phyloP scores from a whole-genome alignment of 441 rosid genomes.

The Gossypium schwendimanii region DNA sequence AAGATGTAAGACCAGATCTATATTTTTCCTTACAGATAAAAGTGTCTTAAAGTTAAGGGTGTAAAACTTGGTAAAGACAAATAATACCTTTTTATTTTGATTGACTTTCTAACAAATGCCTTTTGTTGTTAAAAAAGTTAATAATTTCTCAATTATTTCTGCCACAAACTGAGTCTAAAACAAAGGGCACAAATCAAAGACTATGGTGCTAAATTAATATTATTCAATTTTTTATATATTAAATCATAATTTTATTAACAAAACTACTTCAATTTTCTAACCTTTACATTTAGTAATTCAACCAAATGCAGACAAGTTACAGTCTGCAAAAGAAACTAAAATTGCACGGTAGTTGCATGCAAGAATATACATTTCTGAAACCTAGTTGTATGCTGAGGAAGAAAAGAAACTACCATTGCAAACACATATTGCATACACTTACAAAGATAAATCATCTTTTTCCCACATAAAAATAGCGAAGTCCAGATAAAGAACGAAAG shows the following conservation, averaged over 20 bases:
- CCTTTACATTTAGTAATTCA: neutral
- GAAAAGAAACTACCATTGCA: neutral
- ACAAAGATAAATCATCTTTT: neutral
- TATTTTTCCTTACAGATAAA: neutral
- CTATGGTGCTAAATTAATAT: neutral
- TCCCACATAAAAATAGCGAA: neutral
- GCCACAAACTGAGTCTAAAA: neutral
- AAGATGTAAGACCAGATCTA: constrained; percentile 9
- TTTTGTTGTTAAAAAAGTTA: neutral
- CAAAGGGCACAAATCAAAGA: neutral
- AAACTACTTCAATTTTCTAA: neutral
- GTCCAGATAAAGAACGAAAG: neutral
- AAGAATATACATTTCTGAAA: neutral
- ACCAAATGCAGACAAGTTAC: neutral
- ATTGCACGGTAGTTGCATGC: neutral
- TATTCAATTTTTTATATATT: neutral
- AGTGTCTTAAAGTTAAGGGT: neutral
- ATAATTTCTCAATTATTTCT: neutral
- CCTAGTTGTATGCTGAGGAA: neutral
- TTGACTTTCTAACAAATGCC: neutral
- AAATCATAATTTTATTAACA: neutral
- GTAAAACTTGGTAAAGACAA: neutral
- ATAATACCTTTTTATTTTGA: neutral
- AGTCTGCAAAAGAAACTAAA: neutral
- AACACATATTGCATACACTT: neutral